A percentile compares a stretch with the other conserved stretches of the same genome.
These are phyloP conservation scores for Flaveria trinervia DNA, from an alignment of 129 eudicot genomes.

Conservation along the genomic window DNA sequence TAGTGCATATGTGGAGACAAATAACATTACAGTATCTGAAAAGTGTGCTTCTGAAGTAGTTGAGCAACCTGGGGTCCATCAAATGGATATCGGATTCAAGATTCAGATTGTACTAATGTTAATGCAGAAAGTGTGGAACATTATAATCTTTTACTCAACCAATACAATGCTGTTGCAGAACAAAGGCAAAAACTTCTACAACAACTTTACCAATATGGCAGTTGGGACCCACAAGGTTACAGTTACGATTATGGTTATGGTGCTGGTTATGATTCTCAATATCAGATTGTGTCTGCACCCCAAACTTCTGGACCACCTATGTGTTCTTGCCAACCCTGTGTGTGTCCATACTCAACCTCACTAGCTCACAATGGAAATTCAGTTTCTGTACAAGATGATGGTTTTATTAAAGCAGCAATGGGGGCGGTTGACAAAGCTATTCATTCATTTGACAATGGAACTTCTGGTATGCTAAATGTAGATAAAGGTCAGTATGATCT, in stretches of 20 bases:
- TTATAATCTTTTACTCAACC: constrained; percentile 54
- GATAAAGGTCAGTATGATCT: constrained; percentile 39
- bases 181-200: constrained; percentile 64
- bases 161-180: constrained; percentile 77
- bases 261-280: constrained; percentile 47
- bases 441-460: constrained; percentile 34
- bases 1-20: constrained; percentile 41
- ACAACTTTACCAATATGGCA: constrained; percentile 65
- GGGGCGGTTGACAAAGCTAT: constrained; percentile 69
- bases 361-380: constrained; percentile 28
- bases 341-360: constrained; percentile 55
- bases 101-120: constrained; percentile 21
- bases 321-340: constrained; percentile 55
- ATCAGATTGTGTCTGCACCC: constrained; percentile 45
- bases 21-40: constrained; percentile 25
- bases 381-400: constrained; percentile 39
- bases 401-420: constrained; percentile 58
- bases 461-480: constrained; percentile 33
- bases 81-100: constrained; percentile 38
- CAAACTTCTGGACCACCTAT: constrained; percentile 44
- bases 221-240: constrained; percentile 51
- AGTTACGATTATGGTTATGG: constrained; percentile 30
- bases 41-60: constrained; percentile 32
- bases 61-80: constrained; percentile 30
- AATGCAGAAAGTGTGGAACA: constrained; percentile 49